Evolutionary conservation across 31 red algal species (phyloP), one percentile per base, ranked within the genome.

Genomic region (Porphyra umbilicalis): DNA sequence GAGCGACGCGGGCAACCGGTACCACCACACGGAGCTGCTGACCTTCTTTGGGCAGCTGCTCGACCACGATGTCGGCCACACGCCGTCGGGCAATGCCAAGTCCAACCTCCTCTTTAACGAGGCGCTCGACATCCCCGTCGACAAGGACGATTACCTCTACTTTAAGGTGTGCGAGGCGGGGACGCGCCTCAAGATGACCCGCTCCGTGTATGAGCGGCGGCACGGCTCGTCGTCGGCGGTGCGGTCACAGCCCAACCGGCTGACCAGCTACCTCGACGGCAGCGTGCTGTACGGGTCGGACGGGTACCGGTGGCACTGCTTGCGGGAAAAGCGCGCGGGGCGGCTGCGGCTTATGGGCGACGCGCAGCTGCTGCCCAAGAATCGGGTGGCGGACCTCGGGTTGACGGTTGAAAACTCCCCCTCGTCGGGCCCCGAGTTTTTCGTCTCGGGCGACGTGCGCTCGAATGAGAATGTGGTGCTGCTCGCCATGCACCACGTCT

Each of bases 31-130:
- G 39, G 83, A 91, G 35, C 35, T 91, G 32, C 80, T 91, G 44
- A 85, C 86, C 79, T 91, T 86, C 79, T 91, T 91, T 35, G 89
- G 89, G 29, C 89, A 91, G 79, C 83, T 91, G 46, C 79, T 91
- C 18, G 89, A 91, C 39, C 89, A 91, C 80, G 79, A 86, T 33
- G 74, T 91, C 34, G 89, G 82, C 14, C 71, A 80, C 44, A 81
- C 89, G 29, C 82, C 79, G 74, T 75, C 38, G 18, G 79, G 76
- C 29, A 8, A 77, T 32, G 8, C 25, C 57, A 71, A 71, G 57
- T 71, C 57, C 57, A 71, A 71, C 57, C 57, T 71, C 25, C 57
- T 71, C 25, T 71, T 71, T 16, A 13, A 25, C 25, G 89, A 86
- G 32, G 32, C 67, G 30, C 34, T 86, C 0, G 75, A 34, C 29